Conservation (phyloP, 2,329 filamentous ascomycete genomes). For the Intubia oerlemansii region DNA sequence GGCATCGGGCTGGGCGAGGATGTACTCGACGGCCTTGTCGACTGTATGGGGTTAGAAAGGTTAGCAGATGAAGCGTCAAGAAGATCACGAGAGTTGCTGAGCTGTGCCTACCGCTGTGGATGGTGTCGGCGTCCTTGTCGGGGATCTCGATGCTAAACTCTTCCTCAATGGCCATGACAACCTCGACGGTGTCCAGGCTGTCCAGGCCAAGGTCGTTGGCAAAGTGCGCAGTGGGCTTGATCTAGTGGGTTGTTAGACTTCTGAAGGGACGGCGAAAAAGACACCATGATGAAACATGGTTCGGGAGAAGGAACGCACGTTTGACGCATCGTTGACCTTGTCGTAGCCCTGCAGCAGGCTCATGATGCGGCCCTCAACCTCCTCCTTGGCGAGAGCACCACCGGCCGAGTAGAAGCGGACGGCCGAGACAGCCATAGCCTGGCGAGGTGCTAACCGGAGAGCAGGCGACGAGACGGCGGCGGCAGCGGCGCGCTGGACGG, state of each 20-base stretch:
- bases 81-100: not conserved
- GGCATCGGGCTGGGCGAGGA: slow-evolving; percentile 80
- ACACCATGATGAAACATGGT: slow-evolving; percentile 13
- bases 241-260: no score
- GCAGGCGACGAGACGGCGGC: no score
- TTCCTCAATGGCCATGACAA: slow-evolving; percentile 99
- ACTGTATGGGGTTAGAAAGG: slow-evolving; percentile 27
- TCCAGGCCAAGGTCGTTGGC: slow-evolving; percentile 93
- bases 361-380: slow-evolving; percentile 83
- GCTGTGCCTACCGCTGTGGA: slow-evolving; percentile 59
- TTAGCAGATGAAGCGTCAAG: not conserved
- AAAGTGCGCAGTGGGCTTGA: slow-evolving; percentile 72
- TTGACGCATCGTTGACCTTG: slow-evolving; percentile 53
- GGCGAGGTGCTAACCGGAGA: no score
- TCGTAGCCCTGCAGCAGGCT: slow-evolving; percentile 90
- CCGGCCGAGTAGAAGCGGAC: slow-evolving; percentile 75
- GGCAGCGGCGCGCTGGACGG: slow-evolving; percentile 14
- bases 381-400: slow-evolving; percentile 38
- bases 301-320: slow-evolving; percentile 25
- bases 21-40: slow-evolving; percentile 88
- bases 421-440: no score
- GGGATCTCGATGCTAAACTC: slow-evolving; percentile 85
- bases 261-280: no score
- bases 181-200: slow-evolving; percentile 95
- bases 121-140: slow-evolving; percentile 86